Evolutionary conservation across 1,139 yeast genomes (phyloP).

Genomic region (Geotrichum reessii): DNA sequence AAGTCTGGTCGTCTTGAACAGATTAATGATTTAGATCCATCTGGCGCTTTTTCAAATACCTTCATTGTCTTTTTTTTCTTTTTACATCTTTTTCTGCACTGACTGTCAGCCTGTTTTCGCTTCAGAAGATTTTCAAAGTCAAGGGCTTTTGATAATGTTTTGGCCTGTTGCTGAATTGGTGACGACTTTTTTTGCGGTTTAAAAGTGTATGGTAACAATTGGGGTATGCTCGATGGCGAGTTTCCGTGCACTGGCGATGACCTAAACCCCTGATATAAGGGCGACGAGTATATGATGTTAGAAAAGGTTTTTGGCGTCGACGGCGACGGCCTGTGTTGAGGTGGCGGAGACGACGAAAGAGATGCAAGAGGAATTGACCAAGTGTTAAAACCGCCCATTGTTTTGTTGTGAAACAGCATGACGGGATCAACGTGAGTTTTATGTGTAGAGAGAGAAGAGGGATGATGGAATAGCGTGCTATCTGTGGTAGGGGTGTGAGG

Average conservation of each 20-base stretch:
- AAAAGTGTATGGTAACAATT: conserved; percentile 7
- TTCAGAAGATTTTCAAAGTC: conserved; percentile 7
- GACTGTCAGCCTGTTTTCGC: background rate
- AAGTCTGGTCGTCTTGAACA: conserved; percentile 7
- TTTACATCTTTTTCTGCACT: conserved; percentile 1
- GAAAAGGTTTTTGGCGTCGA: conserved; percentile 18
- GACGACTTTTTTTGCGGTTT: background rate
- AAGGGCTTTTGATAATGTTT: background rate
- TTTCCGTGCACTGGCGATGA: conserved; percentile 15
- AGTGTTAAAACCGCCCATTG: background rate
- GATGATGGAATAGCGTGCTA: background rate
- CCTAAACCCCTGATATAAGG: conserved; percentile 13
- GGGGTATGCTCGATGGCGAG: conserved; percentile 13
- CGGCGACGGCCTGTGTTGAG: conserved; percentile 13
- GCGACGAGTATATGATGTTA: conserved; percentile 15
- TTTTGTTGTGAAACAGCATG: conserved; percentile 9
- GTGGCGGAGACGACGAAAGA: conserved; percentile 8
- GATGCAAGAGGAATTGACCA: background rate
- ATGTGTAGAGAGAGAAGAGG: background rate
- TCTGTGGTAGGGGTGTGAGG: conserved; percentile 1
- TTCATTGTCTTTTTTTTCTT: background rate
- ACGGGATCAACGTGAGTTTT: conserved; percentile 16
- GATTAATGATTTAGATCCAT: background rate
- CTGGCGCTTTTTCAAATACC: background rate
- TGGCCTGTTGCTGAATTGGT: background rate